Evolutionary conservation across 2,329 filamentous ascomycete species (phyloP).

Genomic region (Alternaria sp.): DNA sequence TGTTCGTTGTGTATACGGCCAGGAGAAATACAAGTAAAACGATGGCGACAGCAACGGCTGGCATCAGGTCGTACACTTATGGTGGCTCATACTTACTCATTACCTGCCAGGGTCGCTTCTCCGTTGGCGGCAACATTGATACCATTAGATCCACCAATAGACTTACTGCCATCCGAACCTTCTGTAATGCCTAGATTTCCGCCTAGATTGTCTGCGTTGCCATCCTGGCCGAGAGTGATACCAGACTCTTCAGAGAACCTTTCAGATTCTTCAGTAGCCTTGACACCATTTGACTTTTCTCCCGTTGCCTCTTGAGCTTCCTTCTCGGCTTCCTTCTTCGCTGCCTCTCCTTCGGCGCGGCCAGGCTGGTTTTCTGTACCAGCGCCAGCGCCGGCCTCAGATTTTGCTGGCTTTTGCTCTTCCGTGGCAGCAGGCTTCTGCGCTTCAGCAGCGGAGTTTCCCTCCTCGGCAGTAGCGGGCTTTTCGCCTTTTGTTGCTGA

Average conservation of each 20-base stretch:
- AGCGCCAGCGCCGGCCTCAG: conserved; percentile 16
- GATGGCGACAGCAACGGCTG: background rate
- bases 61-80: background rate
- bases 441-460: conserved; percentile 5
- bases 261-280: conserved; percentile 43
- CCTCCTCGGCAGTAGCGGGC: conserved; percentile 1
- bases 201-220: conserved; percentile 41
- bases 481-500: conserved; percentile 15
- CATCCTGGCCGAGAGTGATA: conserved; percentile 35
- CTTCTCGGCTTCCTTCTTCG: conserved; percentile 25
- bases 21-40: background rate
- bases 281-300: conserved; percentile 34
- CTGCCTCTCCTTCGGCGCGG: conserved; percentile 22
- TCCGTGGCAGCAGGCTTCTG: conserved; percentile 15
- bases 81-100: conserved; percentile 14
- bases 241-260: conserved; percentile 41
- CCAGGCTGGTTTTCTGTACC: conserved; percentile 34
- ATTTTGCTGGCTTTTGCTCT: conserved; percentile 10
- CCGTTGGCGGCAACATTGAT: conserved; percentile 43
- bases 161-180: conserved; percentile 43
- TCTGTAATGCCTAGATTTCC: conserved; percentile 47
- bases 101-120: conserved; percentile 33
- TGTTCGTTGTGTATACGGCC: too few relatives aligned
- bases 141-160: conserved; percentile 41
- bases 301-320: conserved; percentile 28